These are phyloP conservation scores for Pseudognaphalium luteoalbum DNA, from an alignment of 129 eudicot genomes.

Conservation along the genomic window DNA sequence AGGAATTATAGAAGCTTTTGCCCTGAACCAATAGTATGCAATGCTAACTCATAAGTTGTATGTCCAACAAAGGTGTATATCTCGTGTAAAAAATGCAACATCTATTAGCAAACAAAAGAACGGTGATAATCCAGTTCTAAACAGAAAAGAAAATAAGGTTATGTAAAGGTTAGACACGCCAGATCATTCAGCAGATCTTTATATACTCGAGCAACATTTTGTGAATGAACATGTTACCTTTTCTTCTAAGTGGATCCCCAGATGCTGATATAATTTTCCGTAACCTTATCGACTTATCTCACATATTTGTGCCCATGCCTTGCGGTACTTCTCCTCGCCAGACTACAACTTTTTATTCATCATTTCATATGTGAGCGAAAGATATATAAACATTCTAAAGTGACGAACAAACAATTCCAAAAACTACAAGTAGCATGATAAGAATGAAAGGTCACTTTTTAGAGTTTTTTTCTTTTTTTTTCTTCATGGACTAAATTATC, in stretches of 20 bases:
- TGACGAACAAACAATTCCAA: neutral
- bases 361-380: neutral
- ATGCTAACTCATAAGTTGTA: neutral
- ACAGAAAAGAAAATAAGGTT: neutral
- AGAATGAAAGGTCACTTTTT: neutral
- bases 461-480: neutral
- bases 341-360: conserved; percentile 40
- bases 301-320: conserved; percentile 89
- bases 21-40: conserved; percentile 44
- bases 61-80: neutral
- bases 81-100: neutral
- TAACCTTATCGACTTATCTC: conserved; percentile 82
- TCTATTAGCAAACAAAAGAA: neutral
- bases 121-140: neutral
- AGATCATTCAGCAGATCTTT: neutral
- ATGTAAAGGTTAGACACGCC: neutral
- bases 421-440: neutral
- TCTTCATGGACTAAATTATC: neutral
- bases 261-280: conserved; percentile 59
- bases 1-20: conserved; percentile 95
- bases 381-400: neutral
- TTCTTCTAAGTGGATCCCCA: conserved; percentile 81
- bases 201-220: neutral
- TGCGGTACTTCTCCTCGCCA: conserved; percentile 71
- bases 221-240: conserved; percentile 46